Evolutionary conservation across 78 protist genomes (phyloP), one percentile per base, ranked within the genome.

Genomic region (Mastigamoeba balamuthi): DNA sequence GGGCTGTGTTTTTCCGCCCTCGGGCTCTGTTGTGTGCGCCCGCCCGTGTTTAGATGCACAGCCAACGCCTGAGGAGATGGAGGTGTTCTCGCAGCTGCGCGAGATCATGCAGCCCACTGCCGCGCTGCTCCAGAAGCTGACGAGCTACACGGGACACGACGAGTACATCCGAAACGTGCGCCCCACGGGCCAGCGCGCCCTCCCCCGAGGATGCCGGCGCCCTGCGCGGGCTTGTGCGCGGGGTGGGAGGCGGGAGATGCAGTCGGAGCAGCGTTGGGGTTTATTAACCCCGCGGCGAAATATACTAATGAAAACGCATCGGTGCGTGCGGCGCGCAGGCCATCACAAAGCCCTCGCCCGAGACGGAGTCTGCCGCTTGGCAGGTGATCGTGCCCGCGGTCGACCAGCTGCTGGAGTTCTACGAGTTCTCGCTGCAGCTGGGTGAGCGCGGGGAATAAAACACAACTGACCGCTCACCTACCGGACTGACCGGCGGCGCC

Each of bases 321-420:
- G n/a, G n/a, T n/a, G n/a, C n/a, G n/a, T n/a, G n/a, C n/a, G n/a
- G n/a, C n/a, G n/a, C n/a, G 40, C 52, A 87, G 87, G 92, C 92
- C 63, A 88, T 88, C 28, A 76, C 92, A 28, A 70, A 75, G 4
- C 88, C 88, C 66, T 67, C 78, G 40, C 72, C 82, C 33, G 92
- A 88, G 36, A 74, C 83, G 25, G 88, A 88, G 53, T 75, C 77
- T n/a, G 68, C 73, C 1, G 92, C 92, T 2, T 88, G 92, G 92
- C 80, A 70, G 6, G 82, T 81, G 0, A 86, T 88, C 2, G 66
- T 76, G 0, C 92, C 92, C 43, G 39, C 77, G 10, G 92, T 88
- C 9, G 88, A 79, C 53, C 37, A 74, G 66, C 84, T 88, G 30
- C 87, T 82, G 77, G 80, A 44, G 43, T 83, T 83, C 30, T 88